These are phyloP conservation scores for Penicillium parvum DNA, from an alignment of 495 filamentous ascomycete species.

Conservation along the genomic window DNA sequence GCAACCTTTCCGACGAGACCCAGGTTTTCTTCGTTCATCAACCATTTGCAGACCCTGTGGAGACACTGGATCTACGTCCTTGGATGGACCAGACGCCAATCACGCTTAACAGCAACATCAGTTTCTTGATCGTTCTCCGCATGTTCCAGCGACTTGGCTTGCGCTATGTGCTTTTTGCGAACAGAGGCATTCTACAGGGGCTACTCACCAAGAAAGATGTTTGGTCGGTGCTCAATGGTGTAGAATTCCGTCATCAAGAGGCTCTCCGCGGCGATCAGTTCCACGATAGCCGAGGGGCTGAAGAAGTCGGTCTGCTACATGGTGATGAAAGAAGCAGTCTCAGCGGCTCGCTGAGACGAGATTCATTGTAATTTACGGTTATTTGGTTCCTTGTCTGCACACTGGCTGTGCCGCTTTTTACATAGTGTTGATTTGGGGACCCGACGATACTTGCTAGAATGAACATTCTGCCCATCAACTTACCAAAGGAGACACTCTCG, in stretches of 20 bases:
- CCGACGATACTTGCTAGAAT: slow-evolving; percentile 1
- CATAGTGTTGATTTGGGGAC: slow-evolving; percentile 6
- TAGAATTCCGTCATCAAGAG: slow-evolving; percentile 53
- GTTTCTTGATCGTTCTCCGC: slow-evolving; percentile 72
- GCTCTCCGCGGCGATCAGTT: slow-evolving; percentile 31
- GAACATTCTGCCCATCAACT: background rate
- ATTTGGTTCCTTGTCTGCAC: slow-evolving; percentile 12
- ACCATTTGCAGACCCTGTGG: slow-evolving; percentile 70
- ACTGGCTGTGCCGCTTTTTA: slow-evolving; percentile 1
- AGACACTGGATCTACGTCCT: slow-evolving; percentile 79
- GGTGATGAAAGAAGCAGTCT: slow-evolving; percentile 38
- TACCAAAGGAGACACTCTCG: background rate
- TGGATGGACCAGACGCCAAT: slow-evolving; percentile 99
- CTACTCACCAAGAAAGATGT: slow-evolving; percentile 96
- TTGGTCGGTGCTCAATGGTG: slow-evolving; percentile 86
- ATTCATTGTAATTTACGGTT: slow-evolving; percentile 29
- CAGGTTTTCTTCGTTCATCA: slow-evolving; percentile 83
- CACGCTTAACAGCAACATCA: slow-evolving; percentile 70
- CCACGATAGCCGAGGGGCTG: slow-evolving; percentile 37
- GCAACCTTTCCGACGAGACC: slow-evolving; percentile 60
- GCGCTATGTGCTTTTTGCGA: slow-evolving; percentile 82
- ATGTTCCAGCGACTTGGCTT: slow-evolving; percentile 94
- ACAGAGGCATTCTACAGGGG: slow-evolving; percentile 76
- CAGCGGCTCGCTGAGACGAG: slow-evolving; percentile 33
- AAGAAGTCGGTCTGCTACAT: slow-evolving; percentile 50